phyloP scores from a whole-genome alignment of 768 basidiomycete genomes.

The Exsudoporus frostii region DNA sequence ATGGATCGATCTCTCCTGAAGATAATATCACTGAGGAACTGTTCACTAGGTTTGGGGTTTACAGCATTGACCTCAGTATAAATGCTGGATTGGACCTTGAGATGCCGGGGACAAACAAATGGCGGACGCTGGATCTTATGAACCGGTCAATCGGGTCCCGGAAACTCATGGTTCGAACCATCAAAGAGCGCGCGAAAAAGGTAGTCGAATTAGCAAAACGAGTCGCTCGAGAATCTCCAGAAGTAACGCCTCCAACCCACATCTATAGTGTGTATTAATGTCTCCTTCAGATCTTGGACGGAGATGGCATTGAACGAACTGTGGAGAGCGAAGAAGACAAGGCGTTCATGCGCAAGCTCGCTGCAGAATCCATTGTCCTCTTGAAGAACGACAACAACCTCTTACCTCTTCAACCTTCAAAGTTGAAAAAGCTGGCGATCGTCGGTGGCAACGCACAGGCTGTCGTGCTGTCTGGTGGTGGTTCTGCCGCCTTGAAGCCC shows the following conservation, averaged over 20 bases:
- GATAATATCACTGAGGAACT: not conserved
- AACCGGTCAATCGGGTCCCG: conserved; percentile 56
- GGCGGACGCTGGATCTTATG: conserved; percentile 68
- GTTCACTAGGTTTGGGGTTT: conserved; percentile 62
- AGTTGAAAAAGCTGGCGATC: conserved; percentile 67
- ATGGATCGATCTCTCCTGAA: not conserved
- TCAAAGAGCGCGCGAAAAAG: conserved; percentile 63
- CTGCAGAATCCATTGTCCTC: conserved; percentile 68
- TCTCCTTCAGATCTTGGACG: conserved; percentile 56
- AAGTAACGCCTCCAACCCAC: conserved; percentile 37
- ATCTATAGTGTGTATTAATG: not conserved
- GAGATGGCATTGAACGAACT: conserved; percentile 64
- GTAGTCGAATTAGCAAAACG: conserved; percentile 71
- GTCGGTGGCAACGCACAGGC: conserved; percentile 67
- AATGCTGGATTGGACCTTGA: conserved; percentile 82
- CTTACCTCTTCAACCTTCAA: conserved; percentile 34
- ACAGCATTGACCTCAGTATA: conserved; percentile 58
- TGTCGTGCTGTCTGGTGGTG: conserved; percentile 70
- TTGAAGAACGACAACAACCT: conserved; percentile 62
- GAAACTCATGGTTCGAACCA: conserved; percentile 60
- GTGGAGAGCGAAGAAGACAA: conserved; percentile 61
- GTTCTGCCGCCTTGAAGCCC: conserved; percentile 66
- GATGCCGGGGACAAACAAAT: conserved; percentile 76
- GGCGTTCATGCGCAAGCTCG: conserved; percentile 61
- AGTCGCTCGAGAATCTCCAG: conserved; percentile 62